A percentile compares a stretch with the other conserved stretches of the same genome.
These are phyloP conservation scores for Melastoma candidum DNA, from an alignment of 441 rosid genomes.

Conservation along the genomic window DNA sequence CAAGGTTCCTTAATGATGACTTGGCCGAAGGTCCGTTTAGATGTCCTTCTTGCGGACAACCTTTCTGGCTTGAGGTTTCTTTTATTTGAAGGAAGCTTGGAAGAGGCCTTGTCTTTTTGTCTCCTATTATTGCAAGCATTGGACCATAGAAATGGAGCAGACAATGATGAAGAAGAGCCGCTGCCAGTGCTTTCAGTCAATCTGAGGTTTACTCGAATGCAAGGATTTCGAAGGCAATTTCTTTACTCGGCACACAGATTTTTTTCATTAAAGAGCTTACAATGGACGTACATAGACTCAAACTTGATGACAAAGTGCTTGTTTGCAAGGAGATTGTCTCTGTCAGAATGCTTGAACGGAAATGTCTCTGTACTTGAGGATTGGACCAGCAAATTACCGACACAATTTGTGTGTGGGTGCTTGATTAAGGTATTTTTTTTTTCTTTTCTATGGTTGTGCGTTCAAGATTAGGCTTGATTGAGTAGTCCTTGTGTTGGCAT, in stretches of 20 bases:
- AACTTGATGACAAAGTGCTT: conserved; percentile 45
- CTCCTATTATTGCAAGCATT: conserved; percentile 45
- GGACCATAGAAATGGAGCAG: conserved; percentile 32
- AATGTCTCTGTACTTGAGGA: conserved; percentile 44
- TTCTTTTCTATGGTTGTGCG: not conserved
- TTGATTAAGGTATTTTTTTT: conserved; percentile 33
- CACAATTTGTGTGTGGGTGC: conserved; percentile 20
- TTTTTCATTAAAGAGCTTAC: conserved; percentile 41
- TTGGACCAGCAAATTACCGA: conserved; percentile 24
- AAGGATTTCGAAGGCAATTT: conserved; percentile 44
- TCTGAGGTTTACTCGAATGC: conserved; percentile 49
- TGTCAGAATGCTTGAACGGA: conserved; percentile 56
- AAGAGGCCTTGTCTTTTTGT: conserved; percentile 50
- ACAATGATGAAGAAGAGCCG: conserved; percentile 34
- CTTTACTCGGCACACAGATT: conserved; percentile 52
- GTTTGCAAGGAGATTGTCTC: conserved; percentile 41
- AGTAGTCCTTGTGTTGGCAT: too few relatives aligned
- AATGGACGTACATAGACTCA: conserved; percentile 48
- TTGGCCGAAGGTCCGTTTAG: conserved; percentile 77
- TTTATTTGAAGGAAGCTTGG: conserved; percentile 69
- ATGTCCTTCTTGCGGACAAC: conserved; percentile 78
- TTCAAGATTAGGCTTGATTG: not conserved
- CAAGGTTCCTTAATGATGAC: conserved; percentile 39
- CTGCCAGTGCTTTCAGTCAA: conserved; percentile 68
- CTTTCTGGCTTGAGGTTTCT: conserved; percentile 58